Evolutionary conservation across 2,329 filamentous ascomycete species (phyloP), one percentile per base, ranked within the genome.

Genomic region (Gyromitra esculenta): DNA sequence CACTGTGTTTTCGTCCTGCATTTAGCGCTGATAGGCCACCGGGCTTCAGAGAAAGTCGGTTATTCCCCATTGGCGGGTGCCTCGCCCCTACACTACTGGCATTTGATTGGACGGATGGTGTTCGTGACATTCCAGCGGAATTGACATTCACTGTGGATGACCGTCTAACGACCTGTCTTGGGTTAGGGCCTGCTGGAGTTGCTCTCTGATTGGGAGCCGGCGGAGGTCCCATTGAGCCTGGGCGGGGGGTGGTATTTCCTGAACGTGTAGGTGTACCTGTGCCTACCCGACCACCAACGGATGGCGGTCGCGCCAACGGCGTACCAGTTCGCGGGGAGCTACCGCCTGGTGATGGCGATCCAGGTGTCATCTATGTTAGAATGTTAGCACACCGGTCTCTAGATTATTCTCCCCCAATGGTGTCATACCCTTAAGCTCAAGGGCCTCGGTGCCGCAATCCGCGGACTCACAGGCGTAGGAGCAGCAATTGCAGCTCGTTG

Each of bases 181-280:
- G 39, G 11, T 62, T 60, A 35, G 66, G 25, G n/a, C 56, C 45
- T 5, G 54, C 56, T 39, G 57, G 35, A 56, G 48, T 5, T 21
- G 67, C 45, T 18, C 62, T 75, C 9, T 41, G 65, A n/a, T 73
- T 43, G 11, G 65, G 65, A 37, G 48, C 37, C 5, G 63, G 50
- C 2, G 79, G 79, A 5, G 77, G 80, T 3, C 79, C 79, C 75
- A 80, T 80, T n/a, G 79, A 79, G 35, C 75, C 77, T 11, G 73
- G 70, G 3, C 78, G 73, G 35, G 76, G 67, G 3, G 67, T 56
- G 11, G 73, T 73, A 43, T 39, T 75, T 21, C 72, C 66, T 2
- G 72, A 71, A 13, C 65, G 72, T 37, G 65, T 64, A n/a, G 67
- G 66, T 13, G 72, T 75, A 15, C 66, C 72, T 52, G 65, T 64